Percentiles rank a stretch among this genome's conserved stretches.
Conservation (phyloP, 805 yeast genomes). For the Yamadazyma scolyti region DNA sequence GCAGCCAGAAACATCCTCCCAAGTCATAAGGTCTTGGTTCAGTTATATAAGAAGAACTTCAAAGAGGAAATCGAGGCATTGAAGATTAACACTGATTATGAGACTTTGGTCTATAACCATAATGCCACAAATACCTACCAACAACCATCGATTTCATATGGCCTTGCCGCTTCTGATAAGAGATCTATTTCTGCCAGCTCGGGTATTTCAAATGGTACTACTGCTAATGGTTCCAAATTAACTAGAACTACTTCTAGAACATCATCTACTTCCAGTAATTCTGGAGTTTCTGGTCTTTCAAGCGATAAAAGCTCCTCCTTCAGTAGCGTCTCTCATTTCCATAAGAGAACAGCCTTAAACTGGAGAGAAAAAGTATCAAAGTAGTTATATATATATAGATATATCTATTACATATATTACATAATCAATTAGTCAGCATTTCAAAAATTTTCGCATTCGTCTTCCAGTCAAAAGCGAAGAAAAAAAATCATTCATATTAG, state of each 20-base stretch:
- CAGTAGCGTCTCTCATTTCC: constrained; percentile 2
- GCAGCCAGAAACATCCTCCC: constrained; percentile 53
- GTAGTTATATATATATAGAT: background rate
- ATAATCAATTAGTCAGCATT: background rate
- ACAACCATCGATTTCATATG: constrained; percentile 3
- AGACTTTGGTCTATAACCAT: constrained; percentile 22
- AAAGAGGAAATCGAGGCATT: constrained; percentile 53
- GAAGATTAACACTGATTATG: constrained; percentile 33
- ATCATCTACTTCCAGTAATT: constrained; percentile 21
- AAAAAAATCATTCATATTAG: no score
- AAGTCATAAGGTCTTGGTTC: constrained; percentile 65
- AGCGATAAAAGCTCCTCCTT: constrained; percentile 14
- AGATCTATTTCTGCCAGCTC: constrained; percentile 15
- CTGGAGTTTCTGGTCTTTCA: constrained; percentile 25
- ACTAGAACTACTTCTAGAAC: constrained; percentile 15
- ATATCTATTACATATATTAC: background rate
- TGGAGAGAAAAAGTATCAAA: constrained; percentile 27
- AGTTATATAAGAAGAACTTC: constrained; percentile 65
- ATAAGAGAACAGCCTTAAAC: constrained; percentile 34
- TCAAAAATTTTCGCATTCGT: background rate
- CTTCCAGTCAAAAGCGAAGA: no score
- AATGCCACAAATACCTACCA: constrained; percentile 14
- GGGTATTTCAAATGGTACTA: constrained; percentile 15
- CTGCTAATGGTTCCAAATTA: constrained; percentile 18
- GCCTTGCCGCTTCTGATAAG: constrained; percentile 13